A percentile compares a stretch with the other conserved stretches of the same genome.
phyloP scores from a whole-genome alignment of 371 early-diverging fungal species.

The Apophysomyces sp. region DNA sequence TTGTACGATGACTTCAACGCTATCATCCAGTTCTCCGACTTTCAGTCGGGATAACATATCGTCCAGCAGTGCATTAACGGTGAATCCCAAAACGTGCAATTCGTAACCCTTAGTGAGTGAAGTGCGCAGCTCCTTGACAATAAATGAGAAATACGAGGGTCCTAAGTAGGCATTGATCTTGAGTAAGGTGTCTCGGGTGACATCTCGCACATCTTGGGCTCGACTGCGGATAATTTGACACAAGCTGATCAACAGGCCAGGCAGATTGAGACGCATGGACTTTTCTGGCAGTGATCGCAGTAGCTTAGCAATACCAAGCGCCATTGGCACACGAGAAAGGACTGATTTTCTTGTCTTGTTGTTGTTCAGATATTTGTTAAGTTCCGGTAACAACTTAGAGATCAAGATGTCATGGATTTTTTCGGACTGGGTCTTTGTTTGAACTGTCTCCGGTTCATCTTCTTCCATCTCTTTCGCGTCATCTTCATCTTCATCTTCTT shows the following conservation, averaged over 20 bases:
- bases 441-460: constrained; percentile 21
- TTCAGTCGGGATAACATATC: constrained; percentile 61
- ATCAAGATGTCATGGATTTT: constrained; percentile 73
- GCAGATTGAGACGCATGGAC: constrained; percentile 76
- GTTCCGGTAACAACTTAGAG: constrained; percentile 73
- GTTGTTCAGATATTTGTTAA: constrained; percentile 67
- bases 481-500: constrained; percentile 37
- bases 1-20: constrained; percentile 64
- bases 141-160: constrained; percentile 78
- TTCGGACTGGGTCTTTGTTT: constrained; percentile 32
- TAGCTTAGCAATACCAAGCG: constrained; percentile 82
- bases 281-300: constrained; percentile 76
- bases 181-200: constrained; percentile 80
- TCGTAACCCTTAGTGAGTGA: constrained; percentile 87
- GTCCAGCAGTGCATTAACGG: constrained; percentile 76
- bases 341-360: constrained; percentile 73
- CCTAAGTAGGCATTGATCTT: constrained; percentile 87
- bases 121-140: constrained; percentile 81
- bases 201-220: constrained; percentile 83
- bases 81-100: constrained; percentile 90
- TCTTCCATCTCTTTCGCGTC: constrained; percentile 30
- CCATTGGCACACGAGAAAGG: constrained; percentile 83
- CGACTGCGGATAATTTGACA: constrained; percentile 85
- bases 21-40: constrained; percentile 80
- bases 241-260: constrained; percentile 80